Conservation (phyloP, 176 grass and related monocot species). For the Stipa capillata region DNA sequence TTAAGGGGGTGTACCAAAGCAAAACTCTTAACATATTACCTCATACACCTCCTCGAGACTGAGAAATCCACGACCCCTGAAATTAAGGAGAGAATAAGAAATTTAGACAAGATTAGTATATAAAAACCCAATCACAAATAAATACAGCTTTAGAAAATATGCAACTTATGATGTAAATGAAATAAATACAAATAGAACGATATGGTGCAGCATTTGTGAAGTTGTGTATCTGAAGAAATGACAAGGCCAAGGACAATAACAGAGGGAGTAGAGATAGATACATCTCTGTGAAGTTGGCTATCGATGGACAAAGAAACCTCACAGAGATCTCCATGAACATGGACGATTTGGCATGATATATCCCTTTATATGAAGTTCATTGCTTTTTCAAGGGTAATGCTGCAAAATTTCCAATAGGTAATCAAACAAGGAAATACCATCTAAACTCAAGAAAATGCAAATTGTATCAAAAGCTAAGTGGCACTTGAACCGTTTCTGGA, state of each 20-base stretch:
- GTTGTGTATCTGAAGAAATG: not conserved
- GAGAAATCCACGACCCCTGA: constrained; percentile 78
- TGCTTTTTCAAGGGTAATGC: not conserved
- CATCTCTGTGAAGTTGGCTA: not conserved
- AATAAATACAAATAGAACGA: not conserved
- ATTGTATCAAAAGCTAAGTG: not conserved
- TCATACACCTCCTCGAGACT: constrained; percentile 55
- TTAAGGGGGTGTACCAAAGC: too few relatives aligned
- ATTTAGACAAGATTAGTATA: not conserved
- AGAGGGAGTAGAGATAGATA: too few relatives aligned
- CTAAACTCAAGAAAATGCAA: not conserved
- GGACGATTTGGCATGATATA: not conserved
- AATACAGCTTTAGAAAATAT: not conserved
- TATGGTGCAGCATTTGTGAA: not conserved
- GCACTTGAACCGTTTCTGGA: not conserved
- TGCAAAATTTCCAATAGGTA: not conserved
- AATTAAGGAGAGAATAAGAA: not conserved
- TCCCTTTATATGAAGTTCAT: not conserved
- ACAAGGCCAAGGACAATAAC: not conserved
- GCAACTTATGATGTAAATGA: not conserved
- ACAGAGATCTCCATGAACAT: not conserved
- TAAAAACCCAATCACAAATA: not conserved
- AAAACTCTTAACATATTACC: constrained; percentile 43
- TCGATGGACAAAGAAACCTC: not conserved
- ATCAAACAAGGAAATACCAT: not conserved